Evolutionary conservation across 208 protist species (phyloP).

Genomic region (Ichthyophonus hoferi): DNA sequence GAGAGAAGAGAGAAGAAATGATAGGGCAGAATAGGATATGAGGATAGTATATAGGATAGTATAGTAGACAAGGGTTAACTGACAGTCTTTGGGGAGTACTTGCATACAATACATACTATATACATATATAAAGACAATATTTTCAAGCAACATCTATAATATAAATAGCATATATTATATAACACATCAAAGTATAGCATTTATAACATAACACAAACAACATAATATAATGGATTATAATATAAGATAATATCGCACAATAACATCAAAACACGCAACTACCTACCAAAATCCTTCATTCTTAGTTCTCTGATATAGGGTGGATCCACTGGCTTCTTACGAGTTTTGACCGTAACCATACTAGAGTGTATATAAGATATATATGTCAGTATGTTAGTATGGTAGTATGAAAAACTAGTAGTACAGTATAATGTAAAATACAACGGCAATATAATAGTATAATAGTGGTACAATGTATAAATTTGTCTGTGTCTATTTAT

Average conservation of each 20-base stretch:
- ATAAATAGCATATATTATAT: no score
- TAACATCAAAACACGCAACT: no score
- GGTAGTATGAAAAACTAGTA: neutral
- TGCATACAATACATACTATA: no score
- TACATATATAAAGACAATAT: no score
- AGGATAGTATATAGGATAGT: no score
- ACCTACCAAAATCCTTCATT: conserved; percentile 16
- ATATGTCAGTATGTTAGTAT: neutral
- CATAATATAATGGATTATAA: no score
- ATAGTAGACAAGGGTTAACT: no score
- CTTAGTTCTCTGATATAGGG: neutral
- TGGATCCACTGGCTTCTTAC: neutral
- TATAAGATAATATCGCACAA: no score
- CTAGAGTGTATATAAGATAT: neutral
- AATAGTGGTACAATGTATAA: neutral
- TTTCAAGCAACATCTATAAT: no score
- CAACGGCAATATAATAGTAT: neutral
- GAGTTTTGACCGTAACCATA: neutral
- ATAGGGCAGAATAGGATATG: neutral
- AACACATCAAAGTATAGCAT: no score
- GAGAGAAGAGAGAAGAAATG: neutral
- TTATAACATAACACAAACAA: no score
- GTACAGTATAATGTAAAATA: neutral
- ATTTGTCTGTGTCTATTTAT: neutral
- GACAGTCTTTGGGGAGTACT: no score